A percentile compares a stretch with the other conserved stretches of the same genome.
Conservation (phyloP, 2,329 filamentous ascomycete genomes). For the Gaeumannomyces sp. region DNA sequence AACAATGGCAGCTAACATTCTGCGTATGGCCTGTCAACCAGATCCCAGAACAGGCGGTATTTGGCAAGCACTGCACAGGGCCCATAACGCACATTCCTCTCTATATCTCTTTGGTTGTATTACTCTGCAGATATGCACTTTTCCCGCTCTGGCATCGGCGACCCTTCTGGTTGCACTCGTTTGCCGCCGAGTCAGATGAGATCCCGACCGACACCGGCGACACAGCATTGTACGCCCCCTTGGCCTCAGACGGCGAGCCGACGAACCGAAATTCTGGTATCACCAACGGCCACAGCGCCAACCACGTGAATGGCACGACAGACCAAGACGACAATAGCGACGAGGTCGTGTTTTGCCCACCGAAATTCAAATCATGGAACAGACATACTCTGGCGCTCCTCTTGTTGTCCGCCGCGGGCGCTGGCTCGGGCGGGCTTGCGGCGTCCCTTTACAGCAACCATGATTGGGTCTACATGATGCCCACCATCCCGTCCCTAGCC, state of each 20-base stretch:
- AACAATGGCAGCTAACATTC: not conserved
- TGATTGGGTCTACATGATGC: slow-evolving; percentile 25
- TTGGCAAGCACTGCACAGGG: slow-evolving; percentile 27
- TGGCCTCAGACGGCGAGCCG: not conserved
- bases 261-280: not conserved
- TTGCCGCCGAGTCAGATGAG: slow-evolving; percentile 24
- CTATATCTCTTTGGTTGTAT: slow-evolving; percentile 23
- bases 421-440: slow-evolving; percentile 19
- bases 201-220: not conserved
- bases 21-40: slow-evolving; percentile 10
- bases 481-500: slow-evolving; percentile 27
- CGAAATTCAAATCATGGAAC: slow-evolving; percentile 13
- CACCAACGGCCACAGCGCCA: slow-evolving; percentile 9
- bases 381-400: slow-evolving; percentile 31
- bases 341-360: not conserved
- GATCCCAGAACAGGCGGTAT: slow-evolving; percentile 23
- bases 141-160: slow-evolving; percentile 25
- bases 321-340: slow-evolving; percentile 1
- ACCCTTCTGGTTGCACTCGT: slow-evolving; percentile 27
- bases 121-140: slow-evolving; percentile 25
- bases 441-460: slow-evolving; percentile 12
- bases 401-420: slow-evolving; percentile 28
- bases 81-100: slow-evolving; percentile 26
- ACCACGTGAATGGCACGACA: slow-evolving; percentile 2
- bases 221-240: not conserved